These are phyloP conservation scores for Sphenostylis stenocarpa DNA, from an alignment of 306 rosid genomes.

Conservation along the genomic window DNA sequence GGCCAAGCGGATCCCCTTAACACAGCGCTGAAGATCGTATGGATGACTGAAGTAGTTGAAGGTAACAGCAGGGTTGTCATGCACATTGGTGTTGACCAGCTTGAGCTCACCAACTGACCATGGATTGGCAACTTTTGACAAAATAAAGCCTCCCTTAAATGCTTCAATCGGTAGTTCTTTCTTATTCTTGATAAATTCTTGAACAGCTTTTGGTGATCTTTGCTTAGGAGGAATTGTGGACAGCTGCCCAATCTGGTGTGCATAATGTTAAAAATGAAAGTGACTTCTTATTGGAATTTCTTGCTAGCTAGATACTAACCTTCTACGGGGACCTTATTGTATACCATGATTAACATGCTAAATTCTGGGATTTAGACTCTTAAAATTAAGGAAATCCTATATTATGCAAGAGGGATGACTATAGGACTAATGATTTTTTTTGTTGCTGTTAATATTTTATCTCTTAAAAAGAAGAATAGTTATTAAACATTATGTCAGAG, in stretches of 20 bases:
- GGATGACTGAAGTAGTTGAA: slow-evolving; percentile 96
- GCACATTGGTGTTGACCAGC: slow-evolving; percentile 60
- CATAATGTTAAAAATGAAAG: slow-evolving; percentile 25
- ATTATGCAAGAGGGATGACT: neutral
- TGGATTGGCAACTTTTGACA: slow-evolving; percentile 74
- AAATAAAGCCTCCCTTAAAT: slow-evolving; percentile 86
- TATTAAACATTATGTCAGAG: neutral
- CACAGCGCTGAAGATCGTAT: slow-evolving; percentile 71
- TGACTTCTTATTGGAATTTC: neutral
- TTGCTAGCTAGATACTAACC: slow-evolving; percentile 4
- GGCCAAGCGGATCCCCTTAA: slow-evolving; percentile 66
- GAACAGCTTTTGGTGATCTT: slow-evolving; percentile 67
- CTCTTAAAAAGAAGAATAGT: neutral
- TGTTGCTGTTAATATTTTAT: neutral
- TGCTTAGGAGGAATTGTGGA: slow-evolving; percentile 91
- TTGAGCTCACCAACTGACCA: slow-evolving; percentile 73
- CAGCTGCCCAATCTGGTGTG: slow-evolving; percentile 84
- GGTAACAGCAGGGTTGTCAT: slow-evolving; percentile 77
- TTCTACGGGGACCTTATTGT: neutral
- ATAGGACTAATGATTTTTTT: neutral
- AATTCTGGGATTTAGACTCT: neutral
- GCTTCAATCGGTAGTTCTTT: slow-evolving; percentile 68
- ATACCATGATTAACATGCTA: neutral
- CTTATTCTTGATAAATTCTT: slow-evolving; percentile 55
- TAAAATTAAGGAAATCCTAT: neutral